Evolutionary conservation across 1,284 basidiomycete species (phyloP), one percentile per base, ranked within the genome.

Genomic region (Neotropicomus parvogracilis): DNA sequence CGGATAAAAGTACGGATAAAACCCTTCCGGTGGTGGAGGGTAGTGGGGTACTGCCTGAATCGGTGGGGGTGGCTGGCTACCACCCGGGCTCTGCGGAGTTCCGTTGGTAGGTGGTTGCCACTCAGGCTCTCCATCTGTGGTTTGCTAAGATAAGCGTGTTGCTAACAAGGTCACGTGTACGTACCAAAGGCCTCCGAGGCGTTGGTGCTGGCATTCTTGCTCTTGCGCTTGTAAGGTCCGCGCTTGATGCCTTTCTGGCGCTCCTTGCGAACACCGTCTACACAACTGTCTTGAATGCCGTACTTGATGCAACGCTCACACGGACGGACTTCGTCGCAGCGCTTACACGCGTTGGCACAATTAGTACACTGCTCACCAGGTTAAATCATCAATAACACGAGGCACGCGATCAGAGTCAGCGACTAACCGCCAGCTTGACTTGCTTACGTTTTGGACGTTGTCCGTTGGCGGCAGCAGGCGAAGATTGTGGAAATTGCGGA

Each of bases 161-260:
- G 37, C 45, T 51, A 27, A 57, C 46, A 40, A 41, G 42, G 54
- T 44, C 28, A 43, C 17, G 33, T 14, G 28, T 42, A 46, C 48
- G 16, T 55, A 60, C 63, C 53, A 17, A 48, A 48, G 11, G 51
- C 52, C 42, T 48, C 64, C 2, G 53, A 32, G 4, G 40, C 19
- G 32, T 37, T 50, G n/a, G 14, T 60, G 27, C 56, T 59, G 6
- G 59, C 44, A 6, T 60, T 53, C 59, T 84, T 83, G 57, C 73
- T 75, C 70, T 88, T 88, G 54, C 85, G 81, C 57, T 89, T 88
- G 70, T 92, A 92, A 0, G 89, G 90, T 0, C 89, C 89, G 28
- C 89, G 81, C 66, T 92, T 92, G 66, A 91, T 77, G 32, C 89
- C 89, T 56, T 88, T 89, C 69, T 89, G 89, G 52, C 89, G 74